These are phyloP conservation scores for Karstenula rhodostoma DNA, from an alignment of 2,329 filamentous ascomycete genomes.

Conservation along the genomic window DNA sequence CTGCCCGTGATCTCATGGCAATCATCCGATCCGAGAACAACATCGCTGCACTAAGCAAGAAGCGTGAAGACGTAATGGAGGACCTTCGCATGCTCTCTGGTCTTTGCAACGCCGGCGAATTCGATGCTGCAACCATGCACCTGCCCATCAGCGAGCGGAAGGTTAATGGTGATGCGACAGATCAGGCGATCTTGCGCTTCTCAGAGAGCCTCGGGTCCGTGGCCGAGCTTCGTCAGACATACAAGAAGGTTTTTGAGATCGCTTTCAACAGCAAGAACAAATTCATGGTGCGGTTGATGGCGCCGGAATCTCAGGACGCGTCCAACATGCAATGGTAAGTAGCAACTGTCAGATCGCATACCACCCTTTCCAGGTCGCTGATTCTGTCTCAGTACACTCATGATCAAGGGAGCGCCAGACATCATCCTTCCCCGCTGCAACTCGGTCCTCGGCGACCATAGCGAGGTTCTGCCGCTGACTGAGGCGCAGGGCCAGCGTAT, in stretches of 20 bases:
- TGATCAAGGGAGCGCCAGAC: conserved; percentile 83
- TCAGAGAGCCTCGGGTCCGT: conserved; percentile 71
- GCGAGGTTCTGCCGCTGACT: conserved; percentile 60
- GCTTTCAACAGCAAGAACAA: conserved; percentile 87
- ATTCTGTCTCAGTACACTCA: conserved; percentile 57
- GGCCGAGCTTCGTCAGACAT: conserved; percentile 66
- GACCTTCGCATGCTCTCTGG: conserved; percentile 69
- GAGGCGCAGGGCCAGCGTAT: conserved; percentile 56
- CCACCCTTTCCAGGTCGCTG: not conserved
- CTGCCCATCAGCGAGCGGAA: conserved; percentile 67
- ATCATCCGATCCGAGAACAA: conserved; percentile 49
- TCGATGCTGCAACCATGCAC: conserved; percentile 70
- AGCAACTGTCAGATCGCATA: no score
- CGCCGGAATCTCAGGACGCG: conserved; percentile 44
- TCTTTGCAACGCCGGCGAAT: conserved; percentile 78
- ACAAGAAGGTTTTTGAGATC: conserved; percentile 67
- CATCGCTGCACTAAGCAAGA: conserved; percentile 30
- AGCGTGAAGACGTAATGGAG: conserved; percentile 43
- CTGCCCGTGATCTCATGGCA: conserved; percentile 52
- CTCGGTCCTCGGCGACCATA: conserved; percentile 64
- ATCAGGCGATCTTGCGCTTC: conserved; percentile 76
- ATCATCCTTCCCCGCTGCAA: conserved; percentile 72
- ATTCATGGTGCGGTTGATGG: conserved; percentile 75
- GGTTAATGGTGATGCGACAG: conserved; percentile 78
- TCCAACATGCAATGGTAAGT: conserved; percentile 25